Percentiles rank a stretch among this genome's conserved stretches.
phyloP scores from a whole-genome alignment of 1,284 basidiomycete genomes.

The Ganoderma lucidum region DNA sequence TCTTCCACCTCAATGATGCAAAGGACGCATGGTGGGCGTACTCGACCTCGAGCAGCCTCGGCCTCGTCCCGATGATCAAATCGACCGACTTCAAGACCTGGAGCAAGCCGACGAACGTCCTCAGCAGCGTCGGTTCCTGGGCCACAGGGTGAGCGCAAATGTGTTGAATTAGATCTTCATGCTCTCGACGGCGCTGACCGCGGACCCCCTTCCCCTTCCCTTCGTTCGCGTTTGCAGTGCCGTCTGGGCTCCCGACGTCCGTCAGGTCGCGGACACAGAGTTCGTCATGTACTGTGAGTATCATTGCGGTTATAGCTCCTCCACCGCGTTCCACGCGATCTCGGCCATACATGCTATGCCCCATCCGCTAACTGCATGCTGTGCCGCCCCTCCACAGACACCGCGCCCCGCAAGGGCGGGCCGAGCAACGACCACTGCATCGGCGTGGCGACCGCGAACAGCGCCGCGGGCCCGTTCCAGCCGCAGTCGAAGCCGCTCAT shows the following conservation, averaged over 20 bases:
- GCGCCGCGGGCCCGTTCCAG: constrained; percentile 32
- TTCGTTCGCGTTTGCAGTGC: neutral
- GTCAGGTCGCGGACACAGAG: constrained; percentile 6
- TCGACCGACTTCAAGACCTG: constrained; percentile 15
- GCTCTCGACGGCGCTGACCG: neutral
- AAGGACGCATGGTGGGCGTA: constrained; percentile 1
- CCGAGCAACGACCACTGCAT: constrained; percentile 26
- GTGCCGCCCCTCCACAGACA: constrained; percentile 18
- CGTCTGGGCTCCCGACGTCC: constrained; percentile 17
- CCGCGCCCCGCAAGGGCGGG: constrained; percentile 20
- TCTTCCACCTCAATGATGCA: neutral
- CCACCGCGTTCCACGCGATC: neutral
- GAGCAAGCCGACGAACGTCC: constrained; percentile 6
- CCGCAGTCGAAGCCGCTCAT: constrained; percentile 29
- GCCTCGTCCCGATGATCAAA: constrained; percentile 13
- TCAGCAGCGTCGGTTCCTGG: constrained; percentile 1
- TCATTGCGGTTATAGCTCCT: neutral
- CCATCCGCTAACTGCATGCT: neutral
- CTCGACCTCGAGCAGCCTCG: constrained; percentile 11
- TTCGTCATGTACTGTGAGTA: constrained; percentile 19
- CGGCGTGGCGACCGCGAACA: constrained; percentile 31
- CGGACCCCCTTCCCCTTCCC: neutral
- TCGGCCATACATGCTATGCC: constrained; percentile 11
- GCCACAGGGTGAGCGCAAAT: neutral
- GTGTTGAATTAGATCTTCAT: no score